phyloP scores from a whole-genome alignment of 495 filamentous ascomycete genomes.

The Hypoxylon cercidicola region DNA sequence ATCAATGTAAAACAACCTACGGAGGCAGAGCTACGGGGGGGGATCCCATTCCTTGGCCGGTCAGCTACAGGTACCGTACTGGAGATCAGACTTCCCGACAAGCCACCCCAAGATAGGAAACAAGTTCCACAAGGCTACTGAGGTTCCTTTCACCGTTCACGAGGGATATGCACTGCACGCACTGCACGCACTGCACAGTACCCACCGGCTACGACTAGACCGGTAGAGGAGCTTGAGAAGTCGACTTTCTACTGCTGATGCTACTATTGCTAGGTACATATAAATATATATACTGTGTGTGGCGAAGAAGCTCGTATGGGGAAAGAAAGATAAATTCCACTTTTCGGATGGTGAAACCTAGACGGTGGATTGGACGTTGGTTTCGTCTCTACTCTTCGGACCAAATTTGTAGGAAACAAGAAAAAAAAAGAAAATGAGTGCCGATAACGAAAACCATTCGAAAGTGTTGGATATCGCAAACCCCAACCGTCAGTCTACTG shows the following conservation, averaged over 20 bases:
- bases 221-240: conserved; percentile 4
- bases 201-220: conserved; percentile 14
- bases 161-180: conserved; percentile 9
- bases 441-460: not conserved
- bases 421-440: not conserved
- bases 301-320: conserved; percentile 25
- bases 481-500: too few species aligned
- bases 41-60: conserved; percentile 37
- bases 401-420: conserved; percentile 8
- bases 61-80: not conserved
- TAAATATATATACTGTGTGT: too few species aligned
- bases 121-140: conserved; percentile 37
- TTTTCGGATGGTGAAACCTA: conserved; percentile 9
- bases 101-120: conserved; percentile 31
- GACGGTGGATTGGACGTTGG: conserved; percentile 10
- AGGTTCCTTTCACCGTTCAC: conserved; percentile 42
- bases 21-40: conserved; percentile 42
- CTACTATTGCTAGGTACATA: conserved; percentile 8
- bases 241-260: not conserved
- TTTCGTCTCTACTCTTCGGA: conserved; percentile 7
- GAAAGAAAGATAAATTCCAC: conserved; percentile 10
- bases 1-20: conserved; percentile 48
- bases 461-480: conserved; percentile 6
- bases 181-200: too few species aligned
- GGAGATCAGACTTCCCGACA: conserved; percentile 14